A percentile compares a stretch with the other conserved stretches of the same genome.
Evolutionary conservation across 169 alveolate species (phyloP).

Genomic region (Plasmodium inui): DNA sequence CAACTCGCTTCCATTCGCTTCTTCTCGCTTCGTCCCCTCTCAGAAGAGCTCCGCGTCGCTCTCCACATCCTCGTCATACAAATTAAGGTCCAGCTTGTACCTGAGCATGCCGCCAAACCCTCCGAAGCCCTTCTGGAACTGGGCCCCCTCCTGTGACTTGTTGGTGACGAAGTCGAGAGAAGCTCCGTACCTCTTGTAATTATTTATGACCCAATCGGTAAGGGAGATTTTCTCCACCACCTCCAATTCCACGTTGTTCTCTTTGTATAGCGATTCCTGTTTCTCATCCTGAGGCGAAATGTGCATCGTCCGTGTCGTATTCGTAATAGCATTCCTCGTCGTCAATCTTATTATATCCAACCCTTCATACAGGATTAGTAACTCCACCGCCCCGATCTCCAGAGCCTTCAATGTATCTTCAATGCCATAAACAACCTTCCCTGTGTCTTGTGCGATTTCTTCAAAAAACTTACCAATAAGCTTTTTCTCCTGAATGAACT

Average conservation of each 20-base stretch:
- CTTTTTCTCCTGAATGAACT: slow-evolving; percentile 93
- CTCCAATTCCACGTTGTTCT: slow-evolving; percentile 92
- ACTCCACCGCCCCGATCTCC: slow-evolving; percentile 96
- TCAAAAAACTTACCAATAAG: slow-evolving; percentile 95
- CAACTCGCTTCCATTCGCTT: background rate
- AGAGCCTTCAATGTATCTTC: slow-evolving; percentile 95
- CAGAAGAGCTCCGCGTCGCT: slow-evolving; percentile 54
- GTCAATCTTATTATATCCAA: slow-evolving; percentile 90
- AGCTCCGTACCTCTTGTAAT: slow-evolving; percentile 96
- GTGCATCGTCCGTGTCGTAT: slow-evolving; percentile 85
- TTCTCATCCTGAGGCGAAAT: slow-evolving; percentile 85
- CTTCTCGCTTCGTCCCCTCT: background rate
- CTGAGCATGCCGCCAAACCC: slow-evolving; percentile 99
- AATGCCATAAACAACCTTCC: slow-evolving; percentile 97
- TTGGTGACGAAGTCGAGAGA: slow-evolving; percentile 96
- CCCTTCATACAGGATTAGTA: slow-evolving; percentile 95
- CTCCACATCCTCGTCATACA: slow-evolving; percentile 78
- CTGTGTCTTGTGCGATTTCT: slow-evolving; percentile 98
- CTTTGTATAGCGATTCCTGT: slow-evolving; percentile 79
- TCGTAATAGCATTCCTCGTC: slow-evolving; percentile 89
- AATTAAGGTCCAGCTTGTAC: slow-evolving; percentile 92
- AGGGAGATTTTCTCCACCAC: slow-evolving; percentile 92
- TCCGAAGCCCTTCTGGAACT: slow-evolving; percentile 98
- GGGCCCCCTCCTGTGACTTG: slow-evolving; percentile 98
- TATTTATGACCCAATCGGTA: slow-evolving; percentile 98